Conservation (phyloP, 2,329 filamentous ascomycete genomes). For the Pyricularia grisea region DNA sequence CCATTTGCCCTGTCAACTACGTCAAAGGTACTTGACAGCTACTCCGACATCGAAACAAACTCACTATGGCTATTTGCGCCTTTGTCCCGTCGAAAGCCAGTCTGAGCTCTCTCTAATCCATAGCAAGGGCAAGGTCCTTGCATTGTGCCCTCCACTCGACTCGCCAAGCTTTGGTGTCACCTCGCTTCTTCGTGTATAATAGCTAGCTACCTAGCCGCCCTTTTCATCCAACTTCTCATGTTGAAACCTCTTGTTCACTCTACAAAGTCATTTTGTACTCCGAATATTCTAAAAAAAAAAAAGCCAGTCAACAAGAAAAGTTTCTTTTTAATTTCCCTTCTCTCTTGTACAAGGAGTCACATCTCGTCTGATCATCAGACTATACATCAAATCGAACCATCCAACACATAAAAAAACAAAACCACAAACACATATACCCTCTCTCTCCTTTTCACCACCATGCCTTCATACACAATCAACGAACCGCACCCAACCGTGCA, state of each 20-base stretch:
- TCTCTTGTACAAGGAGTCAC: neutral
- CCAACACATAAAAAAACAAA: slow-evolving; percentile 7
- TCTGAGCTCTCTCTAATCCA: neutral
- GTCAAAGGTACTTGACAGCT: neutral
- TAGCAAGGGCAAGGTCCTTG: neutral
- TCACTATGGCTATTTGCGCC: neutral
- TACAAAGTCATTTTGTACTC: neutral
- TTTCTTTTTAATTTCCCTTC: slow-evolving; percentile 7
- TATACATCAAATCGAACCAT: neutral
- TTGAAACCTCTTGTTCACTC: neutral
- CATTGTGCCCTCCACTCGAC: neutral
- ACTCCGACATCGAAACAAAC: neutral
- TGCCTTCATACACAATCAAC: slow-evolving; percentile 34
- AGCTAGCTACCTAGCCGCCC: neutral
- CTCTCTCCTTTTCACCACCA: slow-evolving; percentile 14
- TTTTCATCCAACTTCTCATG: neutral
- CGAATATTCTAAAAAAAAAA: neutral
- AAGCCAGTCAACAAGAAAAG: neutral
- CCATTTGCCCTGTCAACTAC: neutral
- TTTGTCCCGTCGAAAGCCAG: neutral
- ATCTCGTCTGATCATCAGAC: neutral
- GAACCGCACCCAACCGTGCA: slow-evolving; percentile 38
- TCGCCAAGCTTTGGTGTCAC: neutral
- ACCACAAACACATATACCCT: neutral
- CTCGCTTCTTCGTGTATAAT: neutral